phyloP scores from a whole-genome alignment of 106 monocot genomes.

The Phalaenopsis aphrodite region DNA sequence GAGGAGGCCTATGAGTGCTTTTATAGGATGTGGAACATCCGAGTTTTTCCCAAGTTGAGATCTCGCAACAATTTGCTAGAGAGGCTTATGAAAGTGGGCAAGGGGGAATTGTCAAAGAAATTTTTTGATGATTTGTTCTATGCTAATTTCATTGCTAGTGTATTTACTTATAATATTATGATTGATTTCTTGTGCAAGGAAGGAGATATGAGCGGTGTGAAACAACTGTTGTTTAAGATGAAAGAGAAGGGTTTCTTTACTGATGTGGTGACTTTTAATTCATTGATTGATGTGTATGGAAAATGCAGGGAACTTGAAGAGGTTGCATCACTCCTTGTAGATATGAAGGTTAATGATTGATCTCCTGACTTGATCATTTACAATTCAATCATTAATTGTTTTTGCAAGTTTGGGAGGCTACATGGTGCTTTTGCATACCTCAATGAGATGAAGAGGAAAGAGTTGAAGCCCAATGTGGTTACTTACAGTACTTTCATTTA shows the following conservation, averaged over 20 bases:
- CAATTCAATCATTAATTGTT: slow-evolving; percentile 71
- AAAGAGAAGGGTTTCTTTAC: slow-evolving; percentile 52
- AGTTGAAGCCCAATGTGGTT: slow-evolving; percentile 59
- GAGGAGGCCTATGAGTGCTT: slow-evolving; percentile 45
- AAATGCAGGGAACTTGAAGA: slow-evolving; percentile 56
- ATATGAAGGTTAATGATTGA: slow-evolving; percentile 48
- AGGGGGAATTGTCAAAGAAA: slow-evolving; percentile 22
- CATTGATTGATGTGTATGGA: slow-evolving; percentile 79
- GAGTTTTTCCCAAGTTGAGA: slow-evolving; percentile 60
- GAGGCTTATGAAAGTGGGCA: slow-evolving; percentile 28
- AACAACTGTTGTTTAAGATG: slow-evolving; percentile 44
- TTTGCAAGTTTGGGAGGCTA: slow-evolving; percentile 50
- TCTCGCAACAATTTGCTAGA: slow-evolving; percentile 79
- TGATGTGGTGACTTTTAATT: slow-evolving; percentile 70
- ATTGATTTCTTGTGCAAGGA: slow-evolving; percentile 70
- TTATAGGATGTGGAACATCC: slow-evolving; percentile 33
- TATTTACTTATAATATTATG: slow-evolving; percentile 86
- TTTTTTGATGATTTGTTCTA: slow-evolving; percentile 61
- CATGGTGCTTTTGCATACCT: slow-evolving; percentile 44
- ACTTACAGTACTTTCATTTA: slow-evolving; percentile 73
- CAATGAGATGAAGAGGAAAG: slow-evolving; percentile 49
- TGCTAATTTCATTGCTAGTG: slow-evolving; percentile 27
- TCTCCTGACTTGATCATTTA: slow-evolving; percentile 62
- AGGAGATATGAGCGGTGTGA: slow-evolving; percentile 44
- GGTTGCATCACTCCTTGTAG: slow-evolving; percentile 27